Percentiles rank a stretch among this genome's conserved stretches.
Evolutionary conservation across 148 eudicot genomes (phyloP).

Genomic region (Persicaria maculosa): DNA sequence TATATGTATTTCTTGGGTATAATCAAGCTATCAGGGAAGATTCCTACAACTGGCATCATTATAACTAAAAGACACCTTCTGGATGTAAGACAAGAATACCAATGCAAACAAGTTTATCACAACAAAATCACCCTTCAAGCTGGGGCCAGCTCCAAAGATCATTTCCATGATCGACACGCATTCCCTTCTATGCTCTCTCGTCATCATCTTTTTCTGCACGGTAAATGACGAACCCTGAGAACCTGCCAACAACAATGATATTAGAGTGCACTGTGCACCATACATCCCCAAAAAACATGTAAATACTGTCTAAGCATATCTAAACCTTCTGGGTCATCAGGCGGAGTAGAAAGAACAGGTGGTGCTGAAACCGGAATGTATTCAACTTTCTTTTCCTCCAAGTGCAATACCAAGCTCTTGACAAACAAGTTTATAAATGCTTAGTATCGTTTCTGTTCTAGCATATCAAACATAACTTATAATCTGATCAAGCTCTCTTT

Average conservation of each 20-base stretch:
- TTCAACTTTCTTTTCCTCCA: constrained; percentile 37
- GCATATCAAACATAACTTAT: background rate
- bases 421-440: constrained; percentile 12
- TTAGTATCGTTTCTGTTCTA: background rate
- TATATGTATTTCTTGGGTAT: too few relatives aligned
- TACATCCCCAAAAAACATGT: background rate
- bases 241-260: constrained; percentile 23
- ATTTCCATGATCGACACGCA: constrained; percentile 51
- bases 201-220: constrained; percentile 41
- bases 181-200: constrained; percentile 52
- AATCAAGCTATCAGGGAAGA: background rate
- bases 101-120: constrained; percentile 88
- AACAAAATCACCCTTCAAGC: constrained; percentile 52
- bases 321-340: constrained; percentile 33
- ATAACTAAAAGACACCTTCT: constrained; percentile 12
- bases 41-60: background rate
- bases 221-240: constrained; percentile 33
- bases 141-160: constrained; percentile 54
- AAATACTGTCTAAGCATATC: background rate
- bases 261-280: background rate
- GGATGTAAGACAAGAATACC: constrained; percentile 25
- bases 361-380: constrained; percentile 61
- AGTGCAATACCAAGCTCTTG: constrained; percentile 48
- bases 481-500: too few relatives aligned
- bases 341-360: constrained; percentile 63